Evolutionary conservation across 139 green algal species (phyloP).

Genomic region (Chlorella vulgaris): DNA sequence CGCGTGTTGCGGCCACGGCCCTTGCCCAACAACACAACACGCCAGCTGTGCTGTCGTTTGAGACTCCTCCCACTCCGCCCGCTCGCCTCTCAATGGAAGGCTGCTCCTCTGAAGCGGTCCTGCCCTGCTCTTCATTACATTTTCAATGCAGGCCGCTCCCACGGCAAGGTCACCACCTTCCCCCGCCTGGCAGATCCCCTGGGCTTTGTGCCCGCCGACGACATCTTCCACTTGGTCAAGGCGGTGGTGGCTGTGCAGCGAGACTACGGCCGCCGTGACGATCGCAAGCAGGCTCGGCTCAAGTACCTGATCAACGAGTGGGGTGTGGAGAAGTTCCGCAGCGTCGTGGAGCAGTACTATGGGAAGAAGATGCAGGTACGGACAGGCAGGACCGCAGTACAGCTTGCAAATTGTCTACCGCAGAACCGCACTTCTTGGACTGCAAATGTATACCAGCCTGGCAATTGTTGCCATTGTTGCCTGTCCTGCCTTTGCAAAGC

Average conservation of each 20-base stretch:
- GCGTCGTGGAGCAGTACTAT: constrained; percentile 96
- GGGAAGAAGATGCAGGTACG: constrained; percentile 91
- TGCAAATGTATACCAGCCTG: too few species aligned
- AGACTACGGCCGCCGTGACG: constrained; percentile 98
- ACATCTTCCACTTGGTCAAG: constrained; percentile 95
- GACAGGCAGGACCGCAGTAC: constrained; percentile 1
- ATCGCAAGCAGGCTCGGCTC: constrained; percentile 90
- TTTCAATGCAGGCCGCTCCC: constrained; percentile 24
- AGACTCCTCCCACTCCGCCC: too few species aligned
- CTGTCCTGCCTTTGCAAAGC: neutral
- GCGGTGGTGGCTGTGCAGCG: constrained; percentile 95
- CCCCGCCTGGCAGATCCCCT: constrained; percentile 88
- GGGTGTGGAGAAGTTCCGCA: constrained; percentile 94
- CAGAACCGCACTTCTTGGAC: too few species aligned
- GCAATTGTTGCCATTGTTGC: neutral
- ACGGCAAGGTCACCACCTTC: constrained; percentile 85
- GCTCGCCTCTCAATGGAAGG: too few species aligned
- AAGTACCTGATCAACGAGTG: constrained; percentile 99
- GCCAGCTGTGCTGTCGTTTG: too few species aligned
- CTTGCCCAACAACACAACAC: too few species aligned
- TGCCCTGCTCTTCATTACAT: constrained; percentile 24
- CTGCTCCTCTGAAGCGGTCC: too few species aligned
- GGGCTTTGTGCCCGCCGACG: constrained; percentile 93
- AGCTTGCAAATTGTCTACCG: too few species aligned
- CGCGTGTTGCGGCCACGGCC: too few species aligned